Evolutionary conservation across 1,284 basidiomycete genomes (phyloP), one percentile per base, ranked within the genome.

Genomic region (Boletellus deceptivus): DNA sequence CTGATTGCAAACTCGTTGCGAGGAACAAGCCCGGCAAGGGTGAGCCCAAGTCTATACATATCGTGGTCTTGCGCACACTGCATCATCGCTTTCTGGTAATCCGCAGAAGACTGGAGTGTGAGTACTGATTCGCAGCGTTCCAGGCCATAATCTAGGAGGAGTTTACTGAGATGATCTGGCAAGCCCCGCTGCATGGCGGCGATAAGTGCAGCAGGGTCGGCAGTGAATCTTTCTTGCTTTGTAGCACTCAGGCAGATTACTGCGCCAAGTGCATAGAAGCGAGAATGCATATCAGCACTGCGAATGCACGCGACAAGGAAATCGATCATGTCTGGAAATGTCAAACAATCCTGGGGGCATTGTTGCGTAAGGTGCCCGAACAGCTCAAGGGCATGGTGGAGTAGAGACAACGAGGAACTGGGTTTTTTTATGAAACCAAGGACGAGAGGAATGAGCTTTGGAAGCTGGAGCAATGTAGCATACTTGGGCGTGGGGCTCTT

Each of bases 261-360:
- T 2, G 72, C 79, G 3, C 74, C 20, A 20, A 20, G 20, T 20
- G 20, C 20, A 20, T 20, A 20, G 20, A 71, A 75, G 8, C 79
- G 76, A 11, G 65, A 71, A 38, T 72, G 69, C 67, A 83, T 74
- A 57, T 83, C 77, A 31, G 68, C 67, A 59, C 74, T 76, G 13
- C 80, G 75, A n/a, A 83, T 62, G 33, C 74, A 77, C 1, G 81
- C 77, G n/a, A 82, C 73, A 20, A 85, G 70, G 50, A 82, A 72
- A 4, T 70, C 67, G 27, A 77, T 60, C 42, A 77, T 65, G 3
- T 73, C 63, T 0, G 76, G 72, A 43, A 72, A 70, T 0, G 64
- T 63, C 45, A 73, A 71, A 64, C 74, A 77, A 0, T 76, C 72
- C 24, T 69, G 60, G 9, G 72, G 58, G 40, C 69, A 76, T 55